phyloP scores from a whole-genome alignment of 108 stramenopile species.

The Stephanodiscus triporus region DNA sequence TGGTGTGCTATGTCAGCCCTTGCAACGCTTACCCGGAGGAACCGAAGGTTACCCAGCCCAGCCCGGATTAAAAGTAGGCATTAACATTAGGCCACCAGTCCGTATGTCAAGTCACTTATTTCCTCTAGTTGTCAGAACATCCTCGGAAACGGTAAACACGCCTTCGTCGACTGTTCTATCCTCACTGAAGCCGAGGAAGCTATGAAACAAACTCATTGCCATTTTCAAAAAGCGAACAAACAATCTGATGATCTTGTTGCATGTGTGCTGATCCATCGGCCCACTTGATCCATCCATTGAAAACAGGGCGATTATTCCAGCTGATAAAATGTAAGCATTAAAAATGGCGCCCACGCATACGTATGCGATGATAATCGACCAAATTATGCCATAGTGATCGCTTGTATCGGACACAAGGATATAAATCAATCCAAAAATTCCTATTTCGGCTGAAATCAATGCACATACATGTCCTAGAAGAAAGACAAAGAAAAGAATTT shows the following conservation, averaged over 20 bases:
- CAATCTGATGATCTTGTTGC: neutral
- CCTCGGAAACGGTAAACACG: constrained; percentile 9
- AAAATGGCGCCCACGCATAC: constrained; percentile 32
- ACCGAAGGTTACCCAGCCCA: too few species aligned
- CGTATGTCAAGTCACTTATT: neutral
- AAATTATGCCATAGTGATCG: constrained; percentile 18
- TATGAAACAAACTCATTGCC: constrained; percentile 34
- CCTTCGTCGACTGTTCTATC: constrained; percentile 27
- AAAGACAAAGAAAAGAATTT: constrained; percentile 9
- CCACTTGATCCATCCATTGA: constrained; percentile 5
- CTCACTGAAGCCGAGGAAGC: constrained; percentile 34
- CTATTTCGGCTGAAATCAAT: constrained; percentile 35
- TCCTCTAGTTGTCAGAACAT: constrained; percentile 7
- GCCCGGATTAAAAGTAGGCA: too few species aligned
- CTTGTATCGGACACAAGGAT: constrained; percentile 16
- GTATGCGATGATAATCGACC: constrained; percentile 30
- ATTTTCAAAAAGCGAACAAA: constrained; percentile 13
- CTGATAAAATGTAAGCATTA: constrained; percentile 38
- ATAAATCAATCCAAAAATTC: constrained; percentile 27
- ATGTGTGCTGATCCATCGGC: neutral
- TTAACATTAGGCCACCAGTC: too few species aligned
- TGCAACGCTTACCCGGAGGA: too few species aligned
- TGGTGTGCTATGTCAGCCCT: too few species aligned
- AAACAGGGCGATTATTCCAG: constrained; percentile 15
- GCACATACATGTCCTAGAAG: constrained; percentile 10